Percentiles rank a stretch among this genome's conserved stretches.
These are phyloP conservation scores for Boletus rubescentipes DNA, from an alignment of 768 basidiomycete species.

Conservation along the genomic window DNA sequence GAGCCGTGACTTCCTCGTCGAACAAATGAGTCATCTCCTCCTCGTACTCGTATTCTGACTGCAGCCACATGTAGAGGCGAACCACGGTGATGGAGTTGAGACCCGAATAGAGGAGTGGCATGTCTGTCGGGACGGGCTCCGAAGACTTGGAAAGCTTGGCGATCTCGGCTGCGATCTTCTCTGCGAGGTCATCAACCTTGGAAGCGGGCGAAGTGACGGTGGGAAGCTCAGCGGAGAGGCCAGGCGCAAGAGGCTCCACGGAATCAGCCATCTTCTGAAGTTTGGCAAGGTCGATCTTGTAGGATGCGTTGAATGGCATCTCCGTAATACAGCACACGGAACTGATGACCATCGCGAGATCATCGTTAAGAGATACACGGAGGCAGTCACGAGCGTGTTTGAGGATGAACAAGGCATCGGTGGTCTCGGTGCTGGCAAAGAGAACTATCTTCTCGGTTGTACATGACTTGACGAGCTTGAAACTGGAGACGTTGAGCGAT, in stretches of 20 bases:
- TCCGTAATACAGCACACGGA: slow-evolving; percentile 11
- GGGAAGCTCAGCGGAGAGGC: slow-evolving; percentile 14
- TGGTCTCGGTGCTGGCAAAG: slow-evolving; percentile 1
- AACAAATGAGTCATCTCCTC: slow-evolving; percentile 31
- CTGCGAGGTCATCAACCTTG: slow-evolving; percentile 25
- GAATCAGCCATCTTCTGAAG: slow-evolving; percentile 28
- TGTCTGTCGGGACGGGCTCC: slow-evolving; percentile 28
- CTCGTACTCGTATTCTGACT: slow-evolving; percentile 31
- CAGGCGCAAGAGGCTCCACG: slow-evolving; percentile 12
- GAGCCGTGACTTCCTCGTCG: slow-evolving; percentile 31
- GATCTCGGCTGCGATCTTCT: slow-evolving; percentile 35
- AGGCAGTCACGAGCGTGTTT: slow-evolving; percentile 14
- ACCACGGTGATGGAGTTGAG: slow-evolving; percentile 33
- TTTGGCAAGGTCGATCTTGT: slow-evolving; percentile 29
- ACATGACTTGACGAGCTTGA: slow-evolving; percentile 15
- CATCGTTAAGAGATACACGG: slow-evolving; percentile 1
- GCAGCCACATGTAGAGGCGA: slow-evolving; percentile 34
- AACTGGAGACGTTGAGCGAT: slow-evolving; percentile 2
- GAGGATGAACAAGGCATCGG: slow-evolving; percentile 9
- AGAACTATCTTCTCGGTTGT: slow-evolving; percentile 5
- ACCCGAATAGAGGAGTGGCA: slow-evolving; percentile 33
- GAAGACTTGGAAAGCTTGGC: slow-evolving; percentile 30
- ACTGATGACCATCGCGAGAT: slow-evolving; percentile 9
- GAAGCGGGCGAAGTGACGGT: slow-evolving; percentile 3
- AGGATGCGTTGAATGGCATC: slow-evolving; percentile 12